Evolutionary conservation across 768 basidiomycete genomes (phyloP), one percentile per base, ranked within the genome.

Genomic region (Boletus tomentosulus): DNA sequence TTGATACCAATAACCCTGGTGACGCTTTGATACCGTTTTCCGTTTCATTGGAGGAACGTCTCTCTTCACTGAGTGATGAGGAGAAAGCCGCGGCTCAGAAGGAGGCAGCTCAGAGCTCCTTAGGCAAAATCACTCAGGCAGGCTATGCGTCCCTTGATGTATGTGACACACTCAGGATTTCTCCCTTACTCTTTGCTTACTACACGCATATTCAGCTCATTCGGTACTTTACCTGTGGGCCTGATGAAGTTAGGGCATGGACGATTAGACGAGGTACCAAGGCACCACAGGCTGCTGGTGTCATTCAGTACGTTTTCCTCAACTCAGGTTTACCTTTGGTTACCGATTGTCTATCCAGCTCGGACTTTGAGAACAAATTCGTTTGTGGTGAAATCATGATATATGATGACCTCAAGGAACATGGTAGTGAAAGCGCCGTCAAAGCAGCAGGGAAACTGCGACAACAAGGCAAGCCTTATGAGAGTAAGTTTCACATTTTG

Each of bases 291-390:
- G 97, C 97, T 8, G 97, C 97, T 37, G 97, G 97, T 71, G 93
- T 98, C 59, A 98, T 98, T 66, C 96, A 98, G 88, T 92, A 66
- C 48, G 88, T 77, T 12, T 19, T 44, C 24, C 16, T n/a, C 39
- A 8, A 25, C 6, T n/a, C n/a, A 11, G 25, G 6, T 13, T 37
- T 25, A 15, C 10, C 35, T 46, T 31, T 16, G 4, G 19, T 42
- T 24, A 24, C 5, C 28, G 12, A 54, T 57, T 19, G 51, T 39
- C 8, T 19, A 38, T 48, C 34, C 56, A 92, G 89, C 78, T 87
- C 92, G 48, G 95, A 98, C 73, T 98, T 98, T 67, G 93, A 98
- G 76, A 91, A 96, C 73, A 95, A 97, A 74, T 97, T 97, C 62
- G 89, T 98, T 24, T 97, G 93, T 58, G 94, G 93, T 71, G 96